Conservation (phyloP, 208 protist genomes). For the Acanthamoeba royreba region DNA sequence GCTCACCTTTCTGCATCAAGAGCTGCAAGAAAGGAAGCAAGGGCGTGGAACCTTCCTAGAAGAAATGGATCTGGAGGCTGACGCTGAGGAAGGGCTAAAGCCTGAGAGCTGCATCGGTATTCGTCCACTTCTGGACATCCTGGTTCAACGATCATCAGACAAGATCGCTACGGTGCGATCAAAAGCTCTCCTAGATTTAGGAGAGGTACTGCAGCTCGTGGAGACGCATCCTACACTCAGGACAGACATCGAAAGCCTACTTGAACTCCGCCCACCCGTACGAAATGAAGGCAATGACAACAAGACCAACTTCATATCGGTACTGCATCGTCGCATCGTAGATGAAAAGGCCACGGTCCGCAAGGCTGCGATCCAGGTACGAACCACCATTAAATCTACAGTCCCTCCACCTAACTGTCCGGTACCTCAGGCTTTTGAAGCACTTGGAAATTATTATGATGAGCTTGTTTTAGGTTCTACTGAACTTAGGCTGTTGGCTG, state of each 20-base stretch:
- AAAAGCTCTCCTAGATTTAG: conserved; percentile 19
- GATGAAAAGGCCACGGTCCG: conserved; percentile 37
- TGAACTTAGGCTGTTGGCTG: conserved; percentile 1
- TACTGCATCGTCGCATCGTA: conserved; percentile 4
- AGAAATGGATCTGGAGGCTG: not conserved
- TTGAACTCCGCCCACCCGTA: not conserved
- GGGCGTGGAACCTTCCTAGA: not conserved
- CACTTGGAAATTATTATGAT: not conserved
- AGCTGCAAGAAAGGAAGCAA: conserved; percentile 3
- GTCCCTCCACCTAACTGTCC: not conserved
- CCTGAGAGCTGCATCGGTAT: not conserved
- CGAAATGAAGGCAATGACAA: not conserved
- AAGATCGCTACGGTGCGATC: conserved; percentile 9
- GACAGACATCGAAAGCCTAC: not conserved
- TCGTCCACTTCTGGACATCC: not conserved
- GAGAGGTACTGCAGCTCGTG: not conserved
- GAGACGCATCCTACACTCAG: not conserved
- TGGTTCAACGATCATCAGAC: not conserved
- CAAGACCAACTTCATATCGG: not conserved
- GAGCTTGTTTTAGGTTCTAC: not conserved
- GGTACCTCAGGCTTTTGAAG: not conserved
- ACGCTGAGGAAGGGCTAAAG: not conserved
- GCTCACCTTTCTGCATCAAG: not conserved
- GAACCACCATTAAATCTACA: too few relatives aligned
- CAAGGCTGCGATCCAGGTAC: conserved; percentile 24